These are phyloP conservation scores for Thalassiosira exigua DNA, from an alignment of 352 stramenopile species.

Conservation along the genomic window DNA sequence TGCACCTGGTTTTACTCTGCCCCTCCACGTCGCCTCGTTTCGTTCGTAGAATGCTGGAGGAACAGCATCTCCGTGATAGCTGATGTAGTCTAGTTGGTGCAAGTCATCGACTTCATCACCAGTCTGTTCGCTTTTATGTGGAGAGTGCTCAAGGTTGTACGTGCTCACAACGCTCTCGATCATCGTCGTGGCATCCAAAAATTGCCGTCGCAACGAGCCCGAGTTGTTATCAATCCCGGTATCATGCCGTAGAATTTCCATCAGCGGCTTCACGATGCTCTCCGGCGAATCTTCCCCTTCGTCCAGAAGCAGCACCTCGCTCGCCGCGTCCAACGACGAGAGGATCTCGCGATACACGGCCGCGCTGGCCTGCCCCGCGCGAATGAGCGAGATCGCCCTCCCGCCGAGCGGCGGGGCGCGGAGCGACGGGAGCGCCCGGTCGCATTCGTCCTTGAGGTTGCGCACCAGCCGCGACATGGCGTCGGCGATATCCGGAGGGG, in stretches of 20 bases:
- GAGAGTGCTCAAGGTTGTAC: constrained; percentile 42
- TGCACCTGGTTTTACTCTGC: constrained; percentile 62
- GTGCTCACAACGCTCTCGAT: constrained; percentile 72
- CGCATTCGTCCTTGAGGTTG: constrained; percentile 45
- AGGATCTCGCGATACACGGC: constrained; percentile 84
- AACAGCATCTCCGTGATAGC: constrained; percentile 55
- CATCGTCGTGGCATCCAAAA: constrained; percentile 48
- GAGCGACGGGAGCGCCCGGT: constrained; percentile 58
- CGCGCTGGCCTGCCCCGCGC: constrained; percentile 82
- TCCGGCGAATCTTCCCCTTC: constrained; percentile 3
- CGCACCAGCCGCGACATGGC: constrained; percentile 72
- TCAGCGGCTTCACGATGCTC: constrained; percentile 52
- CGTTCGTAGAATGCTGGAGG: constrained; percentile 79
- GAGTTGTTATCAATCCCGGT: constrained; percentile 50
- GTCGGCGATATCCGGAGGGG: constrained; percentile 66
- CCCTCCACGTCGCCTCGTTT: constrained; percentile 81
- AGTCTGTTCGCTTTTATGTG: constrained; percentile 17
- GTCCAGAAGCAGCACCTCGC: constrained; percentile 38
- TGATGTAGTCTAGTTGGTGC: constrained; percentile 47
- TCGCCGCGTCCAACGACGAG: constrained; percentile 57
- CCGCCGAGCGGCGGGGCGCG: constrained; percentile 65
- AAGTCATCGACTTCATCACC: constrained; percentile 25
- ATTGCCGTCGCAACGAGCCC: constrained; percentile 48
- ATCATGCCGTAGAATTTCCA: constrained; percentile 74
- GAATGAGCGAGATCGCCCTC: constrained; percentile 83